phyloP scores from a whole-genome alignment of 2,329 filamentous ascomycete genomes.

The Colletotrichum coccodes region DNA sequence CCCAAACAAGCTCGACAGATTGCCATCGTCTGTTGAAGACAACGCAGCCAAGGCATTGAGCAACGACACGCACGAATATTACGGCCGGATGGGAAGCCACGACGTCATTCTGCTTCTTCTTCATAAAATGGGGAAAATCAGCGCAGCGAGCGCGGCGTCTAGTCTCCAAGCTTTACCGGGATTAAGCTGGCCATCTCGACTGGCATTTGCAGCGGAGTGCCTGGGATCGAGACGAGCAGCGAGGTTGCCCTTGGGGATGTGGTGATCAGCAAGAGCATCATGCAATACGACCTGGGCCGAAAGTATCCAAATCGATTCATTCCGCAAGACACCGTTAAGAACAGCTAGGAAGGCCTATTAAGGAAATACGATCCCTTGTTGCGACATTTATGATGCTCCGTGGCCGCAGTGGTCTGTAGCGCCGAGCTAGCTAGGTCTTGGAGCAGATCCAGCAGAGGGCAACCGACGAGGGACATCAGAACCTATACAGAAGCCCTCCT shows the following conservation, averaged over 20 bases:
- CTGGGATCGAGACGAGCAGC: constrained; percentile 28
- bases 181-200: constrained; percentile 48
- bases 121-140: constrained; percentile 41
- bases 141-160: constrained; percentile 38
- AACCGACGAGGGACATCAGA: too few relatives aligned
- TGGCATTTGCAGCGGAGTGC: too few relatives aligned
- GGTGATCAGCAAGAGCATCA: constrained; percentile 41
- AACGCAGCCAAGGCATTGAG: constrained; percentile 34
- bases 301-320: constrained; percentile 38
- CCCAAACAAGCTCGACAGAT: neutral
- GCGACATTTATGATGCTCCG: constrained; percentile 8
- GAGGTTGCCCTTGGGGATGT: constrained; percentile 45
- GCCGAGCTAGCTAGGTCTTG: neutral
- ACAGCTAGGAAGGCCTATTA: constrained; percentile 40
- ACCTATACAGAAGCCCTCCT: too few relatives aligned
- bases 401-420: constrained; percentile 31
- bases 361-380: constrained; percentile 42
- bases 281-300: constrained; percentile 42
- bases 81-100: constrained; percentile 39
- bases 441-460: neutral
- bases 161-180: constrained; percentile 44
- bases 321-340: constrained; percentile 38
- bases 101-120: constrained; percentile 42
- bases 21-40: too few relatives aligned
- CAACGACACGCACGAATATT: constrained; percentile 40